Conservation (phyloP, 2,329 filamentous ascomycete species). For the Epichloe typhina region DNA sequence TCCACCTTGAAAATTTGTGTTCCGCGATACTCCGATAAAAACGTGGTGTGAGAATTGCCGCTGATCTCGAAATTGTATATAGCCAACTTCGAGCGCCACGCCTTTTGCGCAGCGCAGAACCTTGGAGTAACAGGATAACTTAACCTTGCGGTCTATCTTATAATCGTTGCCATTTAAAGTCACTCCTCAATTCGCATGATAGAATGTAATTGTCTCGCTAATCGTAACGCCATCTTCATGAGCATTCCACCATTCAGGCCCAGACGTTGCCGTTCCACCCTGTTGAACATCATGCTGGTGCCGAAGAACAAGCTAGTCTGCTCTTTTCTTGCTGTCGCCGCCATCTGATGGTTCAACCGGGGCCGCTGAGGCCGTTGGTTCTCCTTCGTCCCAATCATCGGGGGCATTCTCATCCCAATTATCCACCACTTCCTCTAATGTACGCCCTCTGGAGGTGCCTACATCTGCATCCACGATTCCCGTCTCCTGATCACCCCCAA, state of each 20-base stretch:
- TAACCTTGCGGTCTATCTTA: no score
- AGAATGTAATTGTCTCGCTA: neutral
- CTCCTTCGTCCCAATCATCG: slow-evolving; percentile 44
- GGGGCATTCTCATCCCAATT: slow-evolving; percentile 82
- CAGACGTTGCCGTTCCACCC: neutral
- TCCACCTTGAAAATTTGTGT: no score
- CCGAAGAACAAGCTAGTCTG: slow-evolving; percentile 12
- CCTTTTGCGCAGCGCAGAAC: no score
- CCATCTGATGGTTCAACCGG: slow-evolving; percentile 13
- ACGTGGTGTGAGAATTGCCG: no score
- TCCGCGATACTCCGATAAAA: no score
- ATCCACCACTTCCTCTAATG: slow-evolving; percentile 71
- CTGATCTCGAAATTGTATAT: no score
- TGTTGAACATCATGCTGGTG: neutral
- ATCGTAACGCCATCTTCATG: neutral
- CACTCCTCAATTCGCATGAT: neutral
- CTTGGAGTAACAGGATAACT: no score
- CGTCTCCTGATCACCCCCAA: slow-evolving; percentile 59
- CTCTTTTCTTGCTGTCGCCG: slow-evolving; percentile 21
- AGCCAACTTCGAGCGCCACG: no score
- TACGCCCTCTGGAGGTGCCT: slow-evolving; percentile 16
- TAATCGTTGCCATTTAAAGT: no score
- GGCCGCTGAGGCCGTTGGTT: slow-evolving; percentile 10
- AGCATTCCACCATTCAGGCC: neutral
- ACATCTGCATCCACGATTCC: slow-evolving; percentile 35